Evolutionary conservation across 139 green algal species (phyloP).

Genomic region (Nannochloris sp.): DNA sequence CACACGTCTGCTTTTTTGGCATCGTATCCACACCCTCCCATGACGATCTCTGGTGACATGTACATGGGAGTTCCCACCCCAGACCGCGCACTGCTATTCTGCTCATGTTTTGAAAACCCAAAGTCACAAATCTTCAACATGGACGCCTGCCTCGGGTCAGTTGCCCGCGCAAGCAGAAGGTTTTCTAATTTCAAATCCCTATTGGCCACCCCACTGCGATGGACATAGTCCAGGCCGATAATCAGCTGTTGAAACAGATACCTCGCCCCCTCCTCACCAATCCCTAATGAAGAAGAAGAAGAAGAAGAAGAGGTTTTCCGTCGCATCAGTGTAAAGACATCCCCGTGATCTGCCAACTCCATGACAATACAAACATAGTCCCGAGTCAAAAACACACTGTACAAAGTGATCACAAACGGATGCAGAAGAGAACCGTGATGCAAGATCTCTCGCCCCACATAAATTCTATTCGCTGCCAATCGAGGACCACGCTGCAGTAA

Average conservation of each 20-base stretch:
- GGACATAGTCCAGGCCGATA: constrained; percentile 47
- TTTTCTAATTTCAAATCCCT: constrained; percentile 60
- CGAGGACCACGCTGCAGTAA: constrained; percentile 2
- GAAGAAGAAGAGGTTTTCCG: no score
- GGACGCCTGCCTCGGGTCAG: constrained; percentile 12
- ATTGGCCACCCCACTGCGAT: constrained; percentile 43
- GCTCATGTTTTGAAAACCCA: constrained; percentile 58
- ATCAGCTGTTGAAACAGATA: constrained; percentile 58
- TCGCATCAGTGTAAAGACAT: constrained; percentile 32
- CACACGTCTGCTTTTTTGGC: constrained; percentile 64
- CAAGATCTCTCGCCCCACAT: constrained; percentile 47
- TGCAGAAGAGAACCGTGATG: constrained; percentile 42
- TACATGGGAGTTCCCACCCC: constrained; percentile 60
- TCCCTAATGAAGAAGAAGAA: constrained; percentile 8
- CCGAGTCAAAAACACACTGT: constrained; percentile 40
- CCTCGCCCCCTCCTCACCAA: constrained; percentile 32
- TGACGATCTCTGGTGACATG: constrained; percentile 68
- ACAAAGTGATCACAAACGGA: constrained; percentile 39
- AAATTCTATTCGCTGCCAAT: constrained; percentile 27
- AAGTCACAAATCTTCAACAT: constrained; percentile 63
- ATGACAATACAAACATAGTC: constrained; percentile 46
- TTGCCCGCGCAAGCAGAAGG: constrained; percentile 38
- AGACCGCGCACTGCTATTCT: constrained; percentile 38
- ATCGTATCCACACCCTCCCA: constrained; percentile 37
- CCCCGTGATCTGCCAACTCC: constrained; percentile 55